phyloP scores from a whole-genome alignment of 495 filamentous ascomycete species.

The Hypoxylon fragiforme region DNA sequence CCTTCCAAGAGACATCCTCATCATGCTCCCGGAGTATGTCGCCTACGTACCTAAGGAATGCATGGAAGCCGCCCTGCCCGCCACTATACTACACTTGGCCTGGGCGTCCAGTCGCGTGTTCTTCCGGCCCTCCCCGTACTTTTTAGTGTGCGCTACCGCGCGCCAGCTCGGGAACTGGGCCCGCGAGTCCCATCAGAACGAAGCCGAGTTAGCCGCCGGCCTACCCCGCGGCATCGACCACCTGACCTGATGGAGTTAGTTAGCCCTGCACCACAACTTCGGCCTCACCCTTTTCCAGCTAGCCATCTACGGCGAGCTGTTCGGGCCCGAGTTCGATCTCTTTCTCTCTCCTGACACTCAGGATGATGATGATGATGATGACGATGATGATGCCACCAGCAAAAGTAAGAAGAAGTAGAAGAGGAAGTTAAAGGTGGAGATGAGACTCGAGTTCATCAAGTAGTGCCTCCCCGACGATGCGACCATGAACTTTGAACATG shows the following conservation, averaged over 20 bases:
- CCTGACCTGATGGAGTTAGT: too few species aligned
- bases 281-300: slow-evolving; percentile 37
- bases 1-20: slow-evolving; percentile 41
- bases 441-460: slow-evolving; percentile 43
- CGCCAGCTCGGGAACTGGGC: slow-evolving; percentile 42
- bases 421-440: slow-evolving; percentile 21
- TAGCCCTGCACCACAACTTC: too few species aligned
- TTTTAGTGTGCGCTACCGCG: slow-evolving; percentile 43
- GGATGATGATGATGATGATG: too few species aligned
- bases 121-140: slow-evolving; percentile 45
- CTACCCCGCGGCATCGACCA: slow-evolving; percentile 34
- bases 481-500: neutral
- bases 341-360: neutral
- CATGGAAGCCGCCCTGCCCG: slow-evolving; percentile 1
- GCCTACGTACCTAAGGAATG: slow-evolving; percentile 33
- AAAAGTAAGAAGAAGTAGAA: too few species aligned
- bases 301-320: slow-evolving; percentile 46
- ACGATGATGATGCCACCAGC: too few species aligned
- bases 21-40: slow-evolving; percentile 38
- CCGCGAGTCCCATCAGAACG: slow-evolving; percentile 29
- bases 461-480: slow-evolving; percentile 39
- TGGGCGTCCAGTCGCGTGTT: slow-evolving; percentile 36
- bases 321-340: slow-evolving; percentile 34
- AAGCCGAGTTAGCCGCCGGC: slow-evolving; percentile 15
- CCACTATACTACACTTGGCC: slow-evolving; percentile 39